Percentiles rank a stretch among this genome's conserved stretches.
phyloP scores from a whole-genome alignment of 306 rosid species.

The Oxytropis ochrocephala region DNA sequence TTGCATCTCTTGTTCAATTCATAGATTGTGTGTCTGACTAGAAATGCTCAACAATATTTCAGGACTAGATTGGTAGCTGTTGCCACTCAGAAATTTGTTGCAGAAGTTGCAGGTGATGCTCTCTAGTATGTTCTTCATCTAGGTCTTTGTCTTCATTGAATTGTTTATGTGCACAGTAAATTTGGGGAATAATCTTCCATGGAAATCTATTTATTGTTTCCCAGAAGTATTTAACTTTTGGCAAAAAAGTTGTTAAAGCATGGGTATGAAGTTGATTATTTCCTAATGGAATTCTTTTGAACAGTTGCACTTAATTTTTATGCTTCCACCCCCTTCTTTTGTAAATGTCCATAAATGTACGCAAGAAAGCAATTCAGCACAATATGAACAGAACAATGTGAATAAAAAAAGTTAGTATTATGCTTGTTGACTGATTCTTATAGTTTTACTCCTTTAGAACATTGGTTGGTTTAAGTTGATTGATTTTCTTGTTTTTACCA shows the following conservation, averaged over 20 bases:
- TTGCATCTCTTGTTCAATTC: not conserved
- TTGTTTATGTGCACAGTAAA: not conserved
- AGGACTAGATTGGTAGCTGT: conserved; percentile 81
- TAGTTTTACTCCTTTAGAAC: not conserved
- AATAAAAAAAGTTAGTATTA: not conserved
- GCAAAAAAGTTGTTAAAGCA: not conserved
- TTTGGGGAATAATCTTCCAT: not conserved
- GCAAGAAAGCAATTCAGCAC: not conserved
- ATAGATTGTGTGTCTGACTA: not conserved
- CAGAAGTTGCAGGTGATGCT: conserved; percentile 75
- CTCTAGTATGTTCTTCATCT: conserved; percentile 50
- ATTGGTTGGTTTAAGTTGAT: not conserved
- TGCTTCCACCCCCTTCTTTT: not conserved
- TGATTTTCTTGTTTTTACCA: conserved; percentile 2
- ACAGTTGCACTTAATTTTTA: not conserved
- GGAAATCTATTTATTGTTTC: not conserved
- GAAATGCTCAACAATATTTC: conserved; percentile 5
- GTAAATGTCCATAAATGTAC: not conserved
- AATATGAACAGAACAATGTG: not conserved
- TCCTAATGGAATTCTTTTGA: not conserved
- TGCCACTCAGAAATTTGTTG: conserved; percentile 85
- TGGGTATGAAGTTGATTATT: not conserved
- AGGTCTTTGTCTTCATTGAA: not conserved
- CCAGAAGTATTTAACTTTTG: not conserved
- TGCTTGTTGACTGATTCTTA: not conserved